Base-by-base conservation (phyloP, 345 rosid species). In the Bretschneidera sinensis region DNA sequence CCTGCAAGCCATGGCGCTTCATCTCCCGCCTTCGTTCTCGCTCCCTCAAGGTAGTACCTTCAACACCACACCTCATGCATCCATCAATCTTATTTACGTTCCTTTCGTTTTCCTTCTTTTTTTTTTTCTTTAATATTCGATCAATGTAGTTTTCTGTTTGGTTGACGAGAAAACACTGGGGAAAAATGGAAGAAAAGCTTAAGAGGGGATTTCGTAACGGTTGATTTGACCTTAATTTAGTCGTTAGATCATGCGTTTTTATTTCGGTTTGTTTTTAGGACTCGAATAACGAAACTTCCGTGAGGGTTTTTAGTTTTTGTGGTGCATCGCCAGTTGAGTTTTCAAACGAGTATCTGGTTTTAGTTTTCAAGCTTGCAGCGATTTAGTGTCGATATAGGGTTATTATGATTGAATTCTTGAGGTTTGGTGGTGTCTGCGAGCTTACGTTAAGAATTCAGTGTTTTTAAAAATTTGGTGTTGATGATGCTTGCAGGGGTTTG, bases 1-100 rank as follows among this genome's bases (percentile, higher is more conserved):
- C 82, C 81, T 90, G 89, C 72, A 82, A 81, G 63, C 99, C 97
- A 71, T 94, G 99, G 97, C 99, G 95, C 20, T 82, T 66, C 77
- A 62, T 85, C 69, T 75, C 76, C 51, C 79, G 72, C 66, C 81
- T 43, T 70, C 82, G 72, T 50, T 64, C 65, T 61, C 80, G 78
- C 71, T 9, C 71, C 74, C 31, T 71, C 79, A 78, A 86, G 97
- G 97, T 89, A 57, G n/a, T 18, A n/a, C 19, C 18, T n/a, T 43
- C 24, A 45, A 28, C 14, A 2, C 24, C 25, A 1, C 48, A 24
- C 22, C 18, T 6, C 43, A 39, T 39, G 11, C 4, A 5, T 39
- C 45, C 45, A 39, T 39, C 45, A 7, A 39, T 39, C 45, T 39
- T 11, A 11, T 39, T 39, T 39, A 5, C 45, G 9, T 7, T 39